Percentiles rank a stretch among this genome's conserved stretches.
phyloP scores from a whole-genome alignment of 2,329 filamentous ascomycete genomes.

The Phialocephala sp. region DNA sequence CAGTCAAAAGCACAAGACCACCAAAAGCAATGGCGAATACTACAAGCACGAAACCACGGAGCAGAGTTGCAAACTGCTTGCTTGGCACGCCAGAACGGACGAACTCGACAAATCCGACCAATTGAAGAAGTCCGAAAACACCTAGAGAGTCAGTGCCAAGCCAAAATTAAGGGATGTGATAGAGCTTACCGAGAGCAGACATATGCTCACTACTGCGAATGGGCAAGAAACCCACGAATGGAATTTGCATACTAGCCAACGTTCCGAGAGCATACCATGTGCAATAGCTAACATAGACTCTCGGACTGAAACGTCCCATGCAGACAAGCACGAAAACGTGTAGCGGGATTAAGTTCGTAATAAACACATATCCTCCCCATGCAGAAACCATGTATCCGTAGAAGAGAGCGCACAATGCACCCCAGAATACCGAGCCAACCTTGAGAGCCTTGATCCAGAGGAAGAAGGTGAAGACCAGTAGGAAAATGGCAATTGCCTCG shows the following conservation, averaged over 20 bases:
- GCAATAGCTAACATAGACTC: slow-evolving; percentile 94
- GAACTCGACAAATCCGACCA: slow-evolving; percentile 91
- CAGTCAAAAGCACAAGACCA: slow-evolving; percentile 84
- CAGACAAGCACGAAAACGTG: slow-evolving; percentile 93
- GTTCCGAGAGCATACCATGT: slow-evolving; percentile 98
- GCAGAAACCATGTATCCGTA: slow-evolving; percentile 99
- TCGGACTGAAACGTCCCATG: slow-evolving; percentile 95
- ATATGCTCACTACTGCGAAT: slow-evolving; percentile 98
- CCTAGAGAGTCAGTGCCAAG: slow-evolving; percentile 55
- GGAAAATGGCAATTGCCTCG: slow-evolving; percentile 98
- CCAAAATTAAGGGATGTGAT: background rate
- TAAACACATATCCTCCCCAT: slow-evolving; percentile 99
- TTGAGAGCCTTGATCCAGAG: slow-evolving; percentile 99
- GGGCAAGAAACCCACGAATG: slow-evolving; percentile 96
- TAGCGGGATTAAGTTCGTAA: slow-evolving; percentile 93
- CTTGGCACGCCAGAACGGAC: slow-evolving; percentile 86
- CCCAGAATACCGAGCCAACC: slow-evolving; percentile 95
- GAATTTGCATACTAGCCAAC: slow-evolving; percentile 98
- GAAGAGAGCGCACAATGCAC: slow-evolving; percentile 89
- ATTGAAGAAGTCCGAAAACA: slow-evolving; percentile 93
- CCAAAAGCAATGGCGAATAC: slow-evolving; percentile 76
- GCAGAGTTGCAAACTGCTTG: slow-evolving; percentile 92
- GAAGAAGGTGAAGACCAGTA: slow-evolving; percentile 97
- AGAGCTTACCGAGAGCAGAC: slow-evolving; percentile 80
- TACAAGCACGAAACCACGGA: slow-evolving; percentile 75